Conservation (phyloP, 805 yeast genomes). For the Cyberlindnera sargentensis region DNA sequence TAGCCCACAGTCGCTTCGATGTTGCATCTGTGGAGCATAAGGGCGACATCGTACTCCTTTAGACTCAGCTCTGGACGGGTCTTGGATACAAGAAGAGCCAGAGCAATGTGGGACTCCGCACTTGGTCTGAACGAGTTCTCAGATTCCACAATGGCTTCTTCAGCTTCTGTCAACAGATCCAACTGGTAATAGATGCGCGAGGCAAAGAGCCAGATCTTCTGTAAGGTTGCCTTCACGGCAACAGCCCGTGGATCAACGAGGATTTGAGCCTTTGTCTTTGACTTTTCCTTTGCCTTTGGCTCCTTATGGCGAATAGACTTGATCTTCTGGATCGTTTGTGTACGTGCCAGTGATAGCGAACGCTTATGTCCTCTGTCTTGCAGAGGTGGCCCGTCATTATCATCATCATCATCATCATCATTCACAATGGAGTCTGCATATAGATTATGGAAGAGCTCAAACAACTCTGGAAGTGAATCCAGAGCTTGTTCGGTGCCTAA, state of each 20-base stretch:
- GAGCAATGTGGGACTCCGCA: conserved; percentile 40
- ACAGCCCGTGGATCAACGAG: conserved; percentile 4
- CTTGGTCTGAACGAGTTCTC: conserved; percentile 40
- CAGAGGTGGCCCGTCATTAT: no score
- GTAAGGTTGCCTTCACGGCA: conserved; percentile 31
- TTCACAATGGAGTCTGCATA: conserved; percentile 27
- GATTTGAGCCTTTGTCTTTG: background rate
- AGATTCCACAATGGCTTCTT: conserved; percentile 69
- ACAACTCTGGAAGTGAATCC: conserved; percentile 60
- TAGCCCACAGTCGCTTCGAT: conserved; percentile 17
- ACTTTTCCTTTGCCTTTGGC: background rate
- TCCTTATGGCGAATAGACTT: conserved; percentile 11
- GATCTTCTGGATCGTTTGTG: conserved; percentile 15
- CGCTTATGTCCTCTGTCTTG: conserved; percentile 6
- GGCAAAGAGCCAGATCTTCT: conserved; percentile 70
- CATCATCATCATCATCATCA: background rate
- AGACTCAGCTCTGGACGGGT: conserved; percentile 37
- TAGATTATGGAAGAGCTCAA: conserved; percentile 47
- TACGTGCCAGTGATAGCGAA: conserved; percentile 11
- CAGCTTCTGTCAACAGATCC: conserved; percentile 51
- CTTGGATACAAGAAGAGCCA: conserved; percentile 32
- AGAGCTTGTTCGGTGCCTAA: conserved; percentile 53
- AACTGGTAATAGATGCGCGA: conserved; percentile 55
- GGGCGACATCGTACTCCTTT: conserved; percentile 53
- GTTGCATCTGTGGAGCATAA: conserved; percentile 8